Conservation (phyloP, 768 basidiomycete species). For the Suillus weaverae region DNA sequence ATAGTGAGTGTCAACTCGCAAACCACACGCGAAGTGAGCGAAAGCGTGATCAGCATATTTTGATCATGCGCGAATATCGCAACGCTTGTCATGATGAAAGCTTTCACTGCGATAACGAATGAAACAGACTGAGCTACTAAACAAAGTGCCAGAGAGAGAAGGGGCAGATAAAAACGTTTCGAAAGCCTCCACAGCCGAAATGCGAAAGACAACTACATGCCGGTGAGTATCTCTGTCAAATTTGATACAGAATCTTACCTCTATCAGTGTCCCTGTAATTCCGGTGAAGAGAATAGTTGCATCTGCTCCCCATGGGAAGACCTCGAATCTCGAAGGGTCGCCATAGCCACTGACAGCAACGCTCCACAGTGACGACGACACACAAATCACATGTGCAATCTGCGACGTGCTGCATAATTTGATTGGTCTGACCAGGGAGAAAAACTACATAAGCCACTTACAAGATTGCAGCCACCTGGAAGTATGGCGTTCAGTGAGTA, state of each 20-base stretch:
- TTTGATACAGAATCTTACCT: neutral
- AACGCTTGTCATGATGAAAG: neutral
- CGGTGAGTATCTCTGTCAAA: neutral
- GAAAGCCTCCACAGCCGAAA: slow-evolving; percentile 1
- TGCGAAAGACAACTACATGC: neutral
- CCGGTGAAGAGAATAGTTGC: neutral
- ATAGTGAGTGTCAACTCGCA: neutral
- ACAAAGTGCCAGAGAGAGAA: slow-evolving; percentile 1
- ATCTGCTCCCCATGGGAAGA: neutral
- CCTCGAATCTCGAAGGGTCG: neutral
- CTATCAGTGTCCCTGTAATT: neutral
- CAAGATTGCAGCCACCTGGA: slow-evolving; percentile 5
- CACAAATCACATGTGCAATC: neutral
- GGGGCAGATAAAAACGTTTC: neutral
- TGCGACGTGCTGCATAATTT: neutral
- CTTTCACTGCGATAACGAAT: neutral
- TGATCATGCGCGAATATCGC: neutral
- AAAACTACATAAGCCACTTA: neutral
- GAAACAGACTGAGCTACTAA: neutral
- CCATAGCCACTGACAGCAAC: neutral
- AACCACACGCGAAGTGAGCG: neutral
- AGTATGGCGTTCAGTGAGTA: neutral
- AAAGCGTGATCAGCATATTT: neutral
- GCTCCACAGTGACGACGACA: neutral
- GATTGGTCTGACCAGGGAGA: neutral